Base-by-base conservation (phyloP, 75 land plant genomes). In the Adiantum capillusveneris region DNA sequence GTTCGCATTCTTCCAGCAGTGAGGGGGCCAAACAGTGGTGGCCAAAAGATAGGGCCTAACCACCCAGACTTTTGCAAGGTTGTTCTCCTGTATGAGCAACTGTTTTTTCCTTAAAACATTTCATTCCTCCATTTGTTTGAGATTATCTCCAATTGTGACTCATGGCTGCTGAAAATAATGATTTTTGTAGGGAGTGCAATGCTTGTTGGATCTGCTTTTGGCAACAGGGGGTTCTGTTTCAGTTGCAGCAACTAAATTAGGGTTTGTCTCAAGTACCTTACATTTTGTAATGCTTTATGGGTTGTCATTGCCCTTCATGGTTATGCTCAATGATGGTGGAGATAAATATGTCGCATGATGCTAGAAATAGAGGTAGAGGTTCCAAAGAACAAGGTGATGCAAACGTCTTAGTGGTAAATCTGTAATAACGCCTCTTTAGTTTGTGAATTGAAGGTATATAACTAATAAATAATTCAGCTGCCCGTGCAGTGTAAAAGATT, bases 11-110 rank as follows among this genome's bases (percentile, higher is more conserved):
- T 95, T 53, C 99, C 98, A n/a, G 64, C 82, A 20, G 56, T 69
- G 9, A 71, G 79, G 34, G 77, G 60, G 42, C 41, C 34, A 14
- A 52, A 59, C 42, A 34, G 49, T 65, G 39, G 45, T 19, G 85
- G 88, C 12, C 73, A 84, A 24, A 82, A 76, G 70, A 89, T 95
- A 60, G 96, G 96, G 18, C 85, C 96, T 1, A 95, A 95, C n/a
- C 94, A 95, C 69, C 79, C 83, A 26, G 94, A 95, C 41, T 95
- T 86, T 78, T 39, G 43, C 13, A 48, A 55, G 60, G 74, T 71
- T 31, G 29, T 56, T 55, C 20, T 14, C 31, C 18, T 54, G 24
- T 53, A 34, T 24, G 41, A 14, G 53, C 37, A 25, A 26, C 17
- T 17, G 28, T 34, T 20, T 53, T 41, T 41, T 41, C 43, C 9